Evolutionary conservation across 2,329 filamentous ascomycete species (phyloP).

Genomic region (Samsoniella hepiali): DNA sequence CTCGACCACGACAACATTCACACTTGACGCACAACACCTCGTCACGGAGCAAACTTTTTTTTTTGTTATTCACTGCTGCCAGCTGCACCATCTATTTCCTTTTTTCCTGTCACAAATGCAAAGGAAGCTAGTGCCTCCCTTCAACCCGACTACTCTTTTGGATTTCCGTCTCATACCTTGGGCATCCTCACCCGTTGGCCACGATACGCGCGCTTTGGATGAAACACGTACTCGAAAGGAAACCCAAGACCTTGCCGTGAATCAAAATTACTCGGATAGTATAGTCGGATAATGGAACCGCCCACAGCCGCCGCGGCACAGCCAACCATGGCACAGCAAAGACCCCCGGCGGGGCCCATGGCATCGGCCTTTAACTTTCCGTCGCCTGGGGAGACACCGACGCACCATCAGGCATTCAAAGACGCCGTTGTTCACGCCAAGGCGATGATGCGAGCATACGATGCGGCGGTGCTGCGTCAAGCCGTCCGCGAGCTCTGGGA

Average conservation of each 20-base stretch:
- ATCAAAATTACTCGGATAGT: no score
- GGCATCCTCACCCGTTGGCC: background rate
- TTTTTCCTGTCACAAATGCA: background rate
- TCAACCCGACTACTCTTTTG: background rate
- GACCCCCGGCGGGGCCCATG: background rate
- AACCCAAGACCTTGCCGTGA: background rate
- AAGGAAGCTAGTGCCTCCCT: background rate
- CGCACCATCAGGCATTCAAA: background rate
- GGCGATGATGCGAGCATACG: slow-evolving; percentile 33
- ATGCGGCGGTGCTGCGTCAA: slow-evolving; percentile 40
- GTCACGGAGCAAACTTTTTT: background rate
- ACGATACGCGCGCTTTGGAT: background rate
- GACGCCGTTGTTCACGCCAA: slow-evolving; percentile 9
- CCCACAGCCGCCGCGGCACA: background rate
- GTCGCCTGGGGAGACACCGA: background rate
- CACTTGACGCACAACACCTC: background rate
- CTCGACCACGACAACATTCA: background rate
- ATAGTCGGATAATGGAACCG: no score
- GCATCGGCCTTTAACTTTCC: background rate
- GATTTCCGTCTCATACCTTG: background rate
- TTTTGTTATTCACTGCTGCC: background rate
- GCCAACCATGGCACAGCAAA: slow-evolving; percentile 4
- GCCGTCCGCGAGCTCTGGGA: slow-evolving; percentile 45
- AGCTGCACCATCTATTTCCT: background rate
- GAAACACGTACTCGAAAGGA: background rate